These are phyloP conservation scores for Suillus plorans DNA, from an alignment of 768 basidiomycete genomes.

Conservation along the genomic window DNA sequence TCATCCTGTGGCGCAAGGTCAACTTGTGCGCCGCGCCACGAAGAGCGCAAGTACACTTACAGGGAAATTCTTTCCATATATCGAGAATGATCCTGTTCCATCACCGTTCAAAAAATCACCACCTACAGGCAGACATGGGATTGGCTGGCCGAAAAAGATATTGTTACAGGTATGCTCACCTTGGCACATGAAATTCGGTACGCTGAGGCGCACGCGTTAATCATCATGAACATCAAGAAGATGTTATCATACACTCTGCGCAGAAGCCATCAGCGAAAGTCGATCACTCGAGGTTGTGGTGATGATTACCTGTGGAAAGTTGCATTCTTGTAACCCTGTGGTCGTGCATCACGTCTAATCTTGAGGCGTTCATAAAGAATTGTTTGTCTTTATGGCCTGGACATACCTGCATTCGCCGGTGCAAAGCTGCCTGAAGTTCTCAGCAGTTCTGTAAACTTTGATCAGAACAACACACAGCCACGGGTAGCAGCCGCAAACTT, in stretches of 20 bases:
- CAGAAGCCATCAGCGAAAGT: constrained; percentile 12
- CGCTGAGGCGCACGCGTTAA: constrained; percentile 39
- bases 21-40: neutral
- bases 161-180: constrained; percentile 40
- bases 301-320: constrained; percentile 81
- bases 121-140: constrained; percentile 41
- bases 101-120: constrained; percentile 95
- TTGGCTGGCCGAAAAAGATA: neutral
- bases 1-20: constrained; percentile 64
- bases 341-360: constrained; percentile 58
- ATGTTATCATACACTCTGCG: constrained; percentile 63
- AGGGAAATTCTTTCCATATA: constrained; percentile 93
- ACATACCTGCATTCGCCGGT: constrained; percentile 92
- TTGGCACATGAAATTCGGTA: constrained; percentile 97
- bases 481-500: constrained; percentile 54
- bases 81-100: constrained; percentile 95
- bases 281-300: neutral
- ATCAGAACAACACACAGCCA: neutral
- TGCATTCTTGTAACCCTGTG: constrained; percentile 90
- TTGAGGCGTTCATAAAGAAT: constrained; percentile 14
- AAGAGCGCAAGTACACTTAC: constrained; percentile 41
- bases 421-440: constrained; percentile 96
- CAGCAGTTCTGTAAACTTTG: constrained; percentile 70
- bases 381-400: neutral
- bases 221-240: constrained; percentile 11